Evolutionary conservation across 169 alveolate genomes (phyloP), one percentile per base, ranked within the genome.

Genomic region (Plasmodium relictum): DNA sequence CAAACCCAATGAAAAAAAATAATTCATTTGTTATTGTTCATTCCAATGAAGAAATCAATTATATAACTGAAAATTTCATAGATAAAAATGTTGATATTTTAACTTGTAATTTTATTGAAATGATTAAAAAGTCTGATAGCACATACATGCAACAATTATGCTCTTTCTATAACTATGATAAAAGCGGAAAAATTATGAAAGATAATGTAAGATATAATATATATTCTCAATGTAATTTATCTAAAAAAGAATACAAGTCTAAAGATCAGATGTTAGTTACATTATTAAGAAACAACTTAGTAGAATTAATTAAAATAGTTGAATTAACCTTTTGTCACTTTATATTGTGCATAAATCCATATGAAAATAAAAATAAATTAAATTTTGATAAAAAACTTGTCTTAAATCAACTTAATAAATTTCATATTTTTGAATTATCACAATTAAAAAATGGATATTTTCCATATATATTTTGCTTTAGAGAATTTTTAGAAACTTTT

Each of bases 241-340:
- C 63, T 7, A 31, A 56, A 31, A 52, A 71, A 0, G 41, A 65
- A 41, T 76, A 76, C 24, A 69, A 83, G 22, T 14, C 91, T 0
- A 83, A 31, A 12, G 68, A 83, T 3, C 61, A 68, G 50, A 66
- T 83, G 80, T 72, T 85, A 52, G 91, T 83, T 22, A 83, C 85
- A 7, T 20, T 69, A 37, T 8, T 54, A 18, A 83, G 91, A 59
- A 69, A 68, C 26, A 83, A 41, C 18, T 68, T 83, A 45, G 2
- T 18, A 20, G 91, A 83, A 68, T 18, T 83, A 71, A 22, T 37
- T 9, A 83, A 83, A 26, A n/a, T 31, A 9, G 31, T 44, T 26
- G 66, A 83, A 16, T 52, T 22, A n/a, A 83, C 73, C 0, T 83
- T 61, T 54, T 83, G 91, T 26, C 91, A 83, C 31, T 69, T 83